Evolutionary conservation across 2,329 filamentous ascomycete species (phyloP), one percentile per base, ranked within the genome.

Genomic region (Fusarium sp.): DNA sequence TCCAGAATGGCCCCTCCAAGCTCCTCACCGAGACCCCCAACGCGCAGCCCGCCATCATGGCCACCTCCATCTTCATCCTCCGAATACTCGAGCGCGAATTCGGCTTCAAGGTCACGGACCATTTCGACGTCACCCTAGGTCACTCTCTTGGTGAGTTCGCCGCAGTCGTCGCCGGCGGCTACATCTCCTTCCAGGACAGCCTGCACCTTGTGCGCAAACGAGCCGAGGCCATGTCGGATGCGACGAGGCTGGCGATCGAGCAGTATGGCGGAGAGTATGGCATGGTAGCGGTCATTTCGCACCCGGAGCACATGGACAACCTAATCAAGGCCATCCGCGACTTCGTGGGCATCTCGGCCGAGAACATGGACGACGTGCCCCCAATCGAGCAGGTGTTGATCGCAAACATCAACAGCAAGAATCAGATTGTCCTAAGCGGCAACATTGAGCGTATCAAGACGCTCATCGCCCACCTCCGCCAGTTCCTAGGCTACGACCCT

Each of bases 1-100:
- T 98, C 73, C 90, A 91, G 64, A 85, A 93, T 30, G 95, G 95
- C 0, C 93, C 95, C 2, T 93, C 92, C 73, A 90, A 89, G 60
- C 82, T 86, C 54, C 89, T 98, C 60, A 97, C 93, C 41, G 88
- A 89, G 61, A 98, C 95, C 6, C 89, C 92, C 70, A 95, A 97
- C 78, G 93, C 95, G 5, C 95, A 98, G 80, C 95, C 95, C 2
- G 95, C 95, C 74, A 97, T 98, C 80, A 97, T 98, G 94, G 94
- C 94, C 13, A 96, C 94, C 5, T 97, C 94, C 30, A 91, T 98
- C 77, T 88, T 97, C 63, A 97, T 98, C 76, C 87, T 98, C 58
- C 91, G 93, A 60, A 90, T 98, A 65, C 87, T 98, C 68, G 94
- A 98, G 82, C 85, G 88, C 66, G 93, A 97, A 72, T 98, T 95